These are phyloP conservation scores for Phytophthora fragariaefolia DNA, from an alignment of 352 stramenopile species.

Conservation along the genomic window DNA sequence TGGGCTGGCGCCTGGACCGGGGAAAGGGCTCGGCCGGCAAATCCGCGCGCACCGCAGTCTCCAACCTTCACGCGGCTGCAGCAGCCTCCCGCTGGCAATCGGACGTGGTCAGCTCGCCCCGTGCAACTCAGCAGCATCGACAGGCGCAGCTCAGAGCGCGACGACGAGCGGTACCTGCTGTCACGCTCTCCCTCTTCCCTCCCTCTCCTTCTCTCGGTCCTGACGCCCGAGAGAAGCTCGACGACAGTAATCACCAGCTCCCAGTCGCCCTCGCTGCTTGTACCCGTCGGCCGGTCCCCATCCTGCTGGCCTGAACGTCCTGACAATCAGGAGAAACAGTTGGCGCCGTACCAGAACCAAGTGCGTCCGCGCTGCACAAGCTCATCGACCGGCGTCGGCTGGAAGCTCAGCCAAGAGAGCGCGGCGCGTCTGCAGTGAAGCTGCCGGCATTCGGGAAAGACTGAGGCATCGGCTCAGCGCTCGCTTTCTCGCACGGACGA, in stretches of 20 bases:
- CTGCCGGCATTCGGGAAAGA: slow-evolving; percentile 39
- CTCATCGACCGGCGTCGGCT: not conserved
- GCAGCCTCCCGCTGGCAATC: no score
- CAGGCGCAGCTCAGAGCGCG: slow-evolving; percentile 23
- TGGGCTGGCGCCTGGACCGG: not conserved
- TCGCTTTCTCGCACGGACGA: no score
- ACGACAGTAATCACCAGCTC: not conserved
- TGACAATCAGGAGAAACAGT: slow-evolving; percentile 33
- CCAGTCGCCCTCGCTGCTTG: not conserved
- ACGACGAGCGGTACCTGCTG: slow-evolving; percentile 17
- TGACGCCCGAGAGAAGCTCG: not conserved
- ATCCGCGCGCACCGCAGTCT: slow-evolving; percentile 25
- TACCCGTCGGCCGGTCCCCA: not conserved
- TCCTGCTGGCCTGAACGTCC: slow-evolving; percentile 16
- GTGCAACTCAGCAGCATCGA: no score
- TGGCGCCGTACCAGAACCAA: slow-evolving; percentile 16
- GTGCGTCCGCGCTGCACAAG: slow-evolving; percentile 15
- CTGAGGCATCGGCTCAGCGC: not conserved
- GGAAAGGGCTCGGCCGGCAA: slow-evolving; percentile 16
- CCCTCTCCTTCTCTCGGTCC: not conserved
- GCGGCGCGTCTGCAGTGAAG: no score
- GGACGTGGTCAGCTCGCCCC: no score
- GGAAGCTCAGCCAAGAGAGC: no score
- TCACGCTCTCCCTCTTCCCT: not conserved
- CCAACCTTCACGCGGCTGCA: slow-evolving; percentile 23